Evolutionary conservation across 345 rosid genomes (phyloP).

Genomic region (Linum usitatissimum): DNA sequence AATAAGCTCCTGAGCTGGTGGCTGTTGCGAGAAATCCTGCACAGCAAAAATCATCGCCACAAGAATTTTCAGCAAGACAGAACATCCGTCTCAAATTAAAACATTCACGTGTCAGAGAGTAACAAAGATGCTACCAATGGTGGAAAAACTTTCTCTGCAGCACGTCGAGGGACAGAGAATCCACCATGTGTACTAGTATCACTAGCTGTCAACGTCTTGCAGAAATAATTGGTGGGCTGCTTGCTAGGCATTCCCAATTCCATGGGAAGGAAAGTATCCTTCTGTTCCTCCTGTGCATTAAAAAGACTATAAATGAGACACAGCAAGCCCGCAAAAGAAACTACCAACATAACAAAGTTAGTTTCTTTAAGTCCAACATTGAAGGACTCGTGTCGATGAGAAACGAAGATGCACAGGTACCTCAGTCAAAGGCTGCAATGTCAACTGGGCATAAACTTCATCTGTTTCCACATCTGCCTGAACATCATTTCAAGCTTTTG

Average conservation of each 20-base stretch:
- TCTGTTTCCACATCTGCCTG: conserved; percentile 76
- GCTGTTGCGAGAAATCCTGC: conserved; percentile 32
- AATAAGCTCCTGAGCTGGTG: conserved; percentile 36
- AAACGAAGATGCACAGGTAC: conserved; percentile 10
- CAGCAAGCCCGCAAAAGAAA: too few relatives aligned
- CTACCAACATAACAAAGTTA: background rate
- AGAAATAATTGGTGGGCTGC: conserved; percentile 43
- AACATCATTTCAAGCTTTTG: background rate
- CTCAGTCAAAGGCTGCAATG: conserved; percentile 55
- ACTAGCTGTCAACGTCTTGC: conserved; percentile 44
- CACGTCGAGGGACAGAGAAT: conserved; percentile 49
- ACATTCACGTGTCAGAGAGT: conserved; percentile 9
- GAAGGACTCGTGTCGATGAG: background rate
- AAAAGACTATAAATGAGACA: too few relatives aligned
- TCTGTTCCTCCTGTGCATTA: conserved; percentile 32
- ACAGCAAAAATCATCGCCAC: background rate
- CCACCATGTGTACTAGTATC: conserved; percentile 51
- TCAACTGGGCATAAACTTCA: conserved; percentile 78
- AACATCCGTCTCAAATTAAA: background rate
- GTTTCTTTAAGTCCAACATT: background rate
- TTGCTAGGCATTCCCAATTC: conserved; percentile 34
- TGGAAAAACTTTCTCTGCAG: conserved; percentile 49
- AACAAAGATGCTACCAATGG: conserved; percentile 25
- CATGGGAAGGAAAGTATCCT: conserved; percentile 31
- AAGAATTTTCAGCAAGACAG: background rate